Percentiles rank a stretch among this genome's conserved stretches.
Conservation (phyloP, 2,329 filamentous ascomycete species). For the Botrytis pseudocinerea region DNA sequence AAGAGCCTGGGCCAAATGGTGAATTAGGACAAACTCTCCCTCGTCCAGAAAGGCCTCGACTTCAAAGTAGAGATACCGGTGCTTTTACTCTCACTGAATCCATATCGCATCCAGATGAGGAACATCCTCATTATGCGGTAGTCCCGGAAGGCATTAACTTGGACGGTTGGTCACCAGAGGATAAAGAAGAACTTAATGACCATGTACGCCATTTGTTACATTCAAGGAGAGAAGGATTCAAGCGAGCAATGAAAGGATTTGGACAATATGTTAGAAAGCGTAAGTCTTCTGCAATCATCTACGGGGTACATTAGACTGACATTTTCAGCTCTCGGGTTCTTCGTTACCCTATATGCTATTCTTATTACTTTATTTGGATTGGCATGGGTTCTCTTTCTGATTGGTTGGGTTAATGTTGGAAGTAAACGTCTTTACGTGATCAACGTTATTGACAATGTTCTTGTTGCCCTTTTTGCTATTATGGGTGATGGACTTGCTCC, state of each 20-base stretch:
- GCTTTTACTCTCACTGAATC: slow-evolving; percentile 53
- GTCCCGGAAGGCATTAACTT: slow-evolving; percentile 72
- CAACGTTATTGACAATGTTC: slow-evolving; percentile 68
- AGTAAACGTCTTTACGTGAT: slow-evolving; percentile 68
- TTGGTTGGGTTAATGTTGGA: slow-evolving; percentile 85
- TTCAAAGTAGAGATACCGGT: slow-evolving; percentile 31
- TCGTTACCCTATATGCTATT: slow-evolving; percentile 80
- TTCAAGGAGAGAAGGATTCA: slow-evolving; percentile 76
- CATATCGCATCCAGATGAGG: slow-evolving; percentile 65
- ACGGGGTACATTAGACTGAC: slow-evolving; percentile 25
- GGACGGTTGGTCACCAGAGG: slow-evolving; percentile 72
- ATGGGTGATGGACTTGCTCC: slow-evolving; percentile 71
- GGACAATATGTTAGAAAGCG: slow-evolving; percentile 73
- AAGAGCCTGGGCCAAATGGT: slow-evolving; percentile 24
- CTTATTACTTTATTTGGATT: slow-evolving; percentile 83
- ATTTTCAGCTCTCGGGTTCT: slow-evolving; percentile 67
- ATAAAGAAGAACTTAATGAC: slow-evolving; percentile 77
- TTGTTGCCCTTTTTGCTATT: slow-evolving; percentile 69
- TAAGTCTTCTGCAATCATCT: slow-evolving; percentile 44
- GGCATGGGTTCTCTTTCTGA: slow-evolving; percentile 88
- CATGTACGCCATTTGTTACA: slow-evolving; percentile 85
- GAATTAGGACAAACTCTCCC: slow-evolving; percentile 3
- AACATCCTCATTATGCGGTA: slow-evolving; percentile 66
- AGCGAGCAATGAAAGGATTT: slow-evolving; percentile 77
- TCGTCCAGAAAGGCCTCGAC: slow-evolving; percentile 6